A percentile compares a stretch with the other conserved stretches of the same genome.
Conservation (phyloP, 768 basidiomycete species). For the Lactarius psammicola region DNA sequence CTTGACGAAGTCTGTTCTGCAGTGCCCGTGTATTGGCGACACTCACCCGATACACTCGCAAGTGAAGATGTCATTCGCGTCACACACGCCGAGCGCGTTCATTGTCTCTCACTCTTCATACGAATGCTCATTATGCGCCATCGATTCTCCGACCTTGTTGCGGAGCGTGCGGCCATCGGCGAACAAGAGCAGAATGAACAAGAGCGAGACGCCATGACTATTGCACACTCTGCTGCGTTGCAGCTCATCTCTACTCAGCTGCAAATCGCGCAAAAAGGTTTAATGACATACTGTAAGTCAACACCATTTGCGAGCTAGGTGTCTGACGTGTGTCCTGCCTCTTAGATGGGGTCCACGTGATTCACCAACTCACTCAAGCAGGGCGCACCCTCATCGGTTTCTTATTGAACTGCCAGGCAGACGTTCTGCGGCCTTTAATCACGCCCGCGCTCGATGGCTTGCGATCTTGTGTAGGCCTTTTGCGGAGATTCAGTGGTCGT, state of each 20-base stretch:
- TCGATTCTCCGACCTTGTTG: conserved; percentile 74
- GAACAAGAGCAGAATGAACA: conserved; percentile 59
- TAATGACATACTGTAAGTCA: conserved; percentile 92
- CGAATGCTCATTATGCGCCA: conserved; percentile 88
- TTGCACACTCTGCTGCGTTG: conserved; percentile 74
- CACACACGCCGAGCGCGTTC: conserved; percentile 83
- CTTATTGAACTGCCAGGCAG: conserved; percentile 84
- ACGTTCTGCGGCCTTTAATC: conserved; percentile 70
- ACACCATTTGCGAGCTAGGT: conserved; percentile 17
- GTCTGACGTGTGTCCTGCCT: conserved; percentile 11
- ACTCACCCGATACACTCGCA: conserved; percentile 74
- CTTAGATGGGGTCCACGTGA: conserved; percentile 89
- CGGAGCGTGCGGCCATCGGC: conserved; percentile 55
- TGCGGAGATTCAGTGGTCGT: conserved; percentile 84
- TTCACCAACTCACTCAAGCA: conserved; percentile 92
- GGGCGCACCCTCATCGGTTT: conserved; percentile 88
- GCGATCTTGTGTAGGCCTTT: conserved; percentile 82
- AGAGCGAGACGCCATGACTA: conserved; percentile 75
- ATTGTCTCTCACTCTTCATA: conserved; percentile 86
- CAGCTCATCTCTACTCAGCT: conserved; percentile 81
- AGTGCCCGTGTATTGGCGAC: conserved; percentile 76
- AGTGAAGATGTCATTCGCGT: conserved; percentile 86
- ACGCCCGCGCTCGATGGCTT: conserved; percentile 82
- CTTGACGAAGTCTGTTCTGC: conserved; percentile 75
- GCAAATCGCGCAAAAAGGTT: conserved; percentile 78